Conservation (phyloP, 306 rosid genomes). For the Glycyrrhiza uralensis region DNA sequence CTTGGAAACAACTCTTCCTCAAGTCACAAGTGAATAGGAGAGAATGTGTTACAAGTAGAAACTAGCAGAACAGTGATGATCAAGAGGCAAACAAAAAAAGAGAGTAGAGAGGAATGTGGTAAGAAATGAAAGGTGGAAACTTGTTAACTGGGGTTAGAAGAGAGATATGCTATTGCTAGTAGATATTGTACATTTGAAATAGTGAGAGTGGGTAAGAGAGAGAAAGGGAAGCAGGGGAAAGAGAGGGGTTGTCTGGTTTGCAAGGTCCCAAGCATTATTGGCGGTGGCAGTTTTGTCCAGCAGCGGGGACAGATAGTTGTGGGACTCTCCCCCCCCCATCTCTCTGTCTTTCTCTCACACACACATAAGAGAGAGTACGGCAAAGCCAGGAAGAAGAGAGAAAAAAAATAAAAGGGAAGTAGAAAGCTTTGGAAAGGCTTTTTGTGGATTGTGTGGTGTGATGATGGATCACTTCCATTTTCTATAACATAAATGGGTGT, state of each 20-base stretch:
- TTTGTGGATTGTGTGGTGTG: conserved; percentile 48
- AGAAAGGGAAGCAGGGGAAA: no score
- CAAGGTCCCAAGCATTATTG: conserved; percentile 92
- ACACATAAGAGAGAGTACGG: conserved; percentile 23
- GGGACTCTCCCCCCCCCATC: conserved; percentile 52
- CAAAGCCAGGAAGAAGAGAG: neutral
- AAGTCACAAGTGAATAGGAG: conserved; percentile 12
- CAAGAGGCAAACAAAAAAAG: neutral
- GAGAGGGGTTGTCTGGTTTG: conserved; percentile 56
- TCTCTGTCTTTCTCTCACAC: conserved; percentile 9
- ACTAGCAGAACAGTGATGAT: neutral
- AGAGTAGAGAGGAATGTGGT: conserved; percentile 35
- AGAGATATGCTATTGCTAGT: conserved; percentile 21
- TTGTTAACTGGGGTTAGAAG: conserved; percentile 25
- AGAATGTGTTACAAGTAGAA: conserved; percentile 17
- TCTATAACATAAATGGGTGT: no score
- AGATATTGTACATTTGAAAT: conserved; percentile 30
- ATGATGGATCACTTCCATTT: conserved; percentile 34
- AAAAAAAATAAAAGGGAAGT: neutral
- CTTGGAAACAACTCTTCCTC: conserved; percentile 33
- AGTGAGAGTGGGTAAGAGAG: conserved; percentile 27
- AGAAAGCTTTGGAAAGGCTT: conserved; percentile 49
- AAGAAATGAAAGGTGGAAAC: conserved; percentile 72
- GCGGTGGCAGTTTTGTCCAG: conserved; percentile 85
- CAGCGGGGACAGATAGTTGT: conserved; percentile 75